Evolutionary conservation across 306 rosid genomes (phyloP).

Genomic region (Lathyrus aphaca): DNA sequence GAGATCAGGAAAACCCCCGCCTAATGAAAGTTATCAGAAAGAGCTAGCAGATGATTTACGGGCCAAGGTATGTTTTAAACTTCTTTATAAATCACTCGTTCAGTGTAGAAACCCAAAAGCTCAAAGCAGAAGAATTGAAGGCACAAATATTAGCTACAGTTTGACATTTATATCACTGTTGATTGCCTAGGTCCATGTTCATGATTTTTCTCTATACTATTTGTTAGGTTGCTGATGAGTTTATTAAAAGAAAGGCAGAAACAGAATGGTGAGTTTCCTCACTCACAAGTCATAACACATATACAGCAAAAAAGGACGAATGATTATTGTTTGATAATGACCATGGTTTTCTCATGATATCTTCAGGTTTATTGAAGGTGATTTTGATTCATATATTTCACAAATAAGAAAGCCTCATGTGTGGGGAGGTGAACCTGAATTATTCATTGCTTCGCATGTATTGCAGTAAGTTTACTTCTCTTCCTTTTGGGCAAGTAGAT

Average conservation of each 20-base stretch:
- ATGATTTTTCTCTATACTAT: slow-evolving; percentile 36
- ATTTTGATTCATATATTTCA: slow-evolving; percentile 76
- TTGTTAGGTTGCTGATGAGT: slow-evolving; percentile 89
- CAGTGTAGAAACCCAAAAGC: slow-evolving; percentile 20
- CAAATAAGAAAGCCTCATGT: slow-evolving; percentile 80
- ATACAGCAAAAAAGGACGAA: background rate
- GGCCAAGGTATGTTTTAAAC: slow-evolving; percentile 56
- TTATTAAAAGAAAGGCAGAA: slow-evolving; percentile 83
- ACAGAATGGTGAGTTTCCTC: slow-evolving; percentile 78
- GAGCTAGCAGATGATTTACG: slow-evolving; percentile 82
- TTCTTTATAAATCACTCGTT: slow-evolving; percentile 3
- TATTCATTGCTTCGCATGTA: slow-evolving; percentile 93
- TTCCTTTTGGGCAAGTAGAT: slow-evolving; percentile 21
- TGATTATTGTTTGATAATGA: slow-evolving; percentile 32
- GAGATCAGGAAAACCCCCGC: slow-evolving; percentile 77
- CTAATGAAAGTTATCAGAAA: slow-evolving; percentile 65
- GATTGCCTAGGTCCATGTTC: slow-evolving; percentile 3
- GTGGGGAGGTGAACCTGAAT: slow-evolving; percentile 98
- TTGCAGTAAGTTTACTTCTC: slow-evolving; percentile 61
- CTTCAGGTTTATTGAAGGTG: slow-evolving; percentile 92
- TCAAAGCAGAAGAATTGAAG: slow-evolving; percentile 5
- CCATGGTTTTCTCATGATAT: slow-evolving; percentile 37
- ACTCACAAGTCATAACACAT: too few relatives aligned
- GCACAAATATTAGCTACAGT: background rate
- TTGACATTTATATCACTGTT: slow-evolving; percentile 21